Evolutionary conservation across 768 basidiomycete species (phyloP), one percentile per base, ranked within the genome.

Genomic region (Collybiopsis luxurians): DNA sequence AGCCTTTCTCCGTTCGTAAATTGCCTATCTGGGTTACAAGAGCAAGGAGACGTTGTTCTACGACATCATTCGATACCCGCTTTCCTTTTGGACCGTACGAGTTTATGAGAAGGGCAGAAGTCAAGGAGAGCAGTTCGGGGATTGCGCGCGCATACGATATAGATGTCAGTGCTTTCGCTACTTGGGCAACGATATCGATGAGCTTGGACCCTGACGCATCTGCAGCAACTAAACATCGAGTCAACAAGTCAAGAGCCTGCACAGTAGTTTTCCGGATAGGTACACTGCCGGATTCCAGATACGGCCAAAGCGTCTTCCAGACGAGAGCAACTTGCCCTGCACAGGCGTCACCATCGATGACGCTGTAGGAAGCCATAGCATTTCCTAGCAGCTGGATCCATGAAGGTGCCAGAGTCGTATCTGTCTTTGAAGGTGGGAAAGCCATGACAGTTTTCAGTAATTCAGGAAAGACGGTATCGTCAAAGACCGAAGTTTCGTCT

Each of bases 331-430:
- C 66, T 62, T 89, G 83, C 3, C 67, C 64, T 1, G 82, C 72
- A 45, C 83, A 84, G 3, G 77, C 75, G 1, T 78, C 72, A 2
- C 78, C 64, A 59, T 87, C 76, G 3, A 77, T 68, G 17, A 71
- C 67, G 31, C 79, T 79, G 68, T 84, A 89, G 0, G 87, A 82
- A 39, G 86, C 73, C 78, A 92, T 83, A 13, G 85, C 80, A 56
- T 82, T 83, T 12, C 89, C 92, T 13, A 95, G 74, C 2, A 92
- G 82, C 43, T 79, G 79, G 9, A 92, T 73, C 95, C 95, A 96
- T 19, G 90, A 83, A 6, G 91, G 81, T 28, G 87, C 75, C 38
- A 92, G 74, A 3, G 81, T 78, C 11, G 73, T 67, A 62, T 93
- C 92, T n/a, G 80, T 76, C 68, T 85, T 87, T 27, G 80, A 73